These are phyloP conservation scores for Arthrobotrys entomopaga DNA, from an alignment of 2,329 filamentous ascomycete species.

Conservation along the genomic window DNA sequence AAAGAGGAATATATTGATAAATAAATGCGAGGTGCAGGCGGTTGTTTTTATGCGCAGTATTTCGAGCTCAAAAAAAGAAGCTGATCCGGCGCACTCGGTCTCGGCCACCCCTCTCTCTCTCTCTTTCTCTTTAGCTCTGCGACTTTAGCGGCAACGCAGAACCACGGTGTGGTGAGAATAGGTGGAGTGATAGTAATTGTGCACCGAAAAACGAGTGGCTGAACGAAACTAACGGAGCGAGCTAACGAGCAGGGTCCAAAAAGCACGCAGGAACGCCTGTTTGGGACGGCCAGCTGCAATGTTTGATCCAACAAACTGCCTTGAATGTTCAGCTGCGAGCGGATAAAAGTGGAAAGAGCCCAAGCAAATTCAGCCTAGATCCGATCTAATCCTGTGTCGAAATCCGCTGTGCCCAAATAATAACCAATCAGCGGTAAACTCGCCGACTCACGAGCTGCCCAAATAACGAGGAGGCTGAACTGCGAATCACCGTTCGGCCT, in stretches of 20 bases:
- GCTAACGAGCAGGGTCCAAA: conserved; percentile 10
- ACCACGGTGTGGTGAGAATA: too few species aligned
- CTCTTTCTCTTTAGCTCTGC: neutral
- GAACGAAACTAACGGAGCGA: conserved; percentile 5
- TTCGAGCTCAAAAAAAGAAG: conserved; percentile 24
- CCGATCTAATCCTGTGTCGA: conserved; percentile 17
- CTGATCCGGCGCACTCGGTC: conserved; percentile 6
- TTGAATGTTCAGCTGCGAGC: conserved; percentile 30
- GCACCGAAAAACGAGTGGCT: conserved; percentile 45
- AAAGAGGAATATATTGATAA: neutral
- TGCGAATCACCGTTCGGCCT: neutral
- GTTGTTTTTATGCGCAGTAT: conserved; percentile 25
- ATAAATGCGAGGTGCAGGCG: neutral
- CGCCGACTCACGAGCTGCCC: neutral
- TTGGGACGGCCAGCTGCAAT: conserved; percentile 11
- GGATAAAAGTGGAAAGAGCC: neutral
- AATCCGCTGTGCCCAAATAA: neutral
- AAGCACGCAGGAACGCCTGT: conserved; percentile 4
- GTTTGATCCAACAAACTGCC: conserved; percentile 51
- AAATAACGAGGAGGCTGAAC: conserved; percentile 45
- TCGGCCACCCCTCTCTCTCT: conserved; percentile 21
- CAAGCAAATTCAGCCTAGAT: conserved; percentile 39
- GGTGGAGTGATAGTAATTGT: too few species aligned
- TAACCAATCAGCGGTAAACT: conserved; percentile 2
- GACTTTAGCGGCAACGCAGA: neutral